Percentiles rank a stretch among this genome's conserved stretches.
phyloP scores from a whole-genome alignment of 306 rosid species.

The Quercus ilex region DNA sequence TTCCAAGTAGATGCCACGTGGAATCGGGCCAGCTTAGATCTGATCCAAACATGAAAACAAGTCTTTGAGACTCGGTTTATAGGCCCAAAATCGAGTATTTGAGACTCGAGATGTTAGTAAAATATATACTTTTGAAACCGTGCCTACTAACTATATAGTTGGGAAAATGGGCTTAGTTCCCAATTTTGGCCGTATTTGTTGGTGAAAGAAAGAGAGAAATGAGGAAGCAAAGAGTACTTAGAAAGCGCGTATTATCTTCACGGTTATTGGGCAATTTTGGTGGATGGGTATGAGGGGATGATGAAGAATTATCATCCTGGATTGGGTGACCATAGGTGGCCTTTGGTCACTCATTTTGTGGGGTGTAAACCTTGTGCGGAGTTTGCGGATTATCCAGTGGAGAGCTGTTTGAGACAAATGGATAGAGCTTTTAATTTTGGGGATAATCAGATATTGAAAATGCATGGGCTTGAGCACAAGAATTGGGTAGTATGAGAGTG shows the following conservation, averaged over 20 bases:
- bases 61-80: too few species aligned
- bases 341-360: slow-evolving; percentile 87
- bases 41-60: too few species aligned
- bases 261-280: slow-evolving; percentile 89
- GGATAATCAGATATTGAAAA: slow-evolving; percentile 79
- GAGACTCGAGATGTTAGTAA: too few species aligned
- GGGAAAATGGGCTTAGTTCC: too few species aligned
- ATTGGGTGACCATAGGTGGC: slow-evolving; percentile 85
- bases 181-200: background rate
- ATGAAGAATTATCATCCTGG: slow-evolving; percentile 75
- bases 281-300: slow-evolving; percentile 77
- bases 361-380: slow-evolving; percentile 95
- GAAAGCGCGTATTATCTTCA: slow-evolving; percentile 69
- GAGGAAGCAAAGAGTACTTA: slow-evolving; percentile 70
- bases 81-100: too few species aligned
- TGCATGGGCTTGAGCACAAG: slow-evolving; percentile 71
- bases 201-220: slow-evolving; percentile 44
- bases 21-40: too few species aligned
- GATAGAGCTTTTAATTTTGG: slow-evolving; percentile 84
- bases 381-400: slow-evolving; percentile 80
- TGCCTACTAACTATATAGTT: too few species aligned
- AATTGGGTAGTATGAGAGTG: slow-evolving; percentile 56
- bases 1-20: too few species aligned
- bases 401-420: slow-evolving; percentile 83
- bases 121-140: too few species aligned